Percentiles rank a stretch among this genome's conserved stretches.
phyloP scores from a whole-genome alignment of 1,284 basidiomycete species.

The Flammula alnicola region DNA sequence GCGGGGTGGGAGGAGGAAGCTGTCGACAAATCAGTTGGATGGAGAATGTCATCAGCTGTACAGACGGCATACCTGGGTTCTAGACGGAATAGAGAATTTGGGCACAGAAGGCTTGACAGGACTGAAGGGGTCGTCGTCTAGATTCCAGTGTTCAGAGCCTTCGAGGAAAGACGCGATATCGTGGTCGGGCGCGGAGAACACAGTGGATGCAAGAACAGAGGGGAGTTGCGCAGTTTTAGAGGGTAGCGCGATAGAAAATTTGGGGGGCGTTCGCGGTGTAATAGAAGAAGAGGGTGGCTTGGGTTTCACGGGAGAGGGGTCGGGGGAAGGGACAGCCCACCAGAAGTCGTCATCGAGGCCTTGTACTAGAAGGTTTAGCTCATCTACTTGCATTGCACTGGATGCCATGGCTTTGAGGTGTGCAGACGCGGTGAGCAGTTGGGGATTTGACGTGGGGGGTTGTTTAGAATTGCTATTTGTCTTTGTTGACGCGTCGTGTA shows the following conservation, averaged over 20 bases:
- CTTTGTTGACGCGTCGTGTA: constrained; percentile 12
- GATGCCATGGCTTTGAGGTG: background rate
- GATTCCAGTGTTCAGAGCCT: constrained; percentile 66
- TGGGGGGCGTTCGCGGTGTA: too few relatives aligned
- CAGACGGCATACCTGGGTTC: constrained; percentile 18
- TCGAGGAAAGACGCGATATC: constrained; percentile 50
- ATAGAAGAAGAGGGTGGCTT: too few relatives aligned
- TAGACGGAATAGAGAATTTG: constrained; percentile 24
- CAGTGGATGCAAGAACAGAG: constrained; percentile 1
- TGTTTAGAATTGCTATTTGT: constrained; percentile 4
- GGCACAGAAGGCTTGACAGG: constrained; percentile 46
- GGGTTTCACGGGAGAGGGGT: constrained; percentile 32
- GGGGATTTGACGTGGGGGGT: background rate
- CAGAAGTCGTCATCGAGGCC: constrained; percentile 45
- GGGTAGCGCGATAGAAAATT: too few relatives aligned
- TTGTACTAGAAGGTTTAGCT: constrained; percentile 25
- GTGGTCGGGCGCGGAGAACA: constrained; percentile 26
- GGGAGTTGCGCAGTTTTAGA: too few relatives aligned
- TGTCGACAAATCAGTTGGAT: background rate
- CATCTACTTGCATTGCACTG: background rate
- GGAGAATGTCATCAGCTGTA: background rate
- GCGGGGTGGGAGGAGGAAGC: background rate
- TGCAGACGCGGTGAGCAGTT: too few relatives aligned
- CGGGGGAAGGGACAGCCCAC: constrained; percentile 45
- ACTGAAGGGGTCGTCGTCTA: constrained; percentile 48